Evolutionary conservation across 2,329 filamentous ascomycete species (phyloP), one percentile per base, ranked within the genome.

Genomic region (Cercospora brassicicola): DNA sequence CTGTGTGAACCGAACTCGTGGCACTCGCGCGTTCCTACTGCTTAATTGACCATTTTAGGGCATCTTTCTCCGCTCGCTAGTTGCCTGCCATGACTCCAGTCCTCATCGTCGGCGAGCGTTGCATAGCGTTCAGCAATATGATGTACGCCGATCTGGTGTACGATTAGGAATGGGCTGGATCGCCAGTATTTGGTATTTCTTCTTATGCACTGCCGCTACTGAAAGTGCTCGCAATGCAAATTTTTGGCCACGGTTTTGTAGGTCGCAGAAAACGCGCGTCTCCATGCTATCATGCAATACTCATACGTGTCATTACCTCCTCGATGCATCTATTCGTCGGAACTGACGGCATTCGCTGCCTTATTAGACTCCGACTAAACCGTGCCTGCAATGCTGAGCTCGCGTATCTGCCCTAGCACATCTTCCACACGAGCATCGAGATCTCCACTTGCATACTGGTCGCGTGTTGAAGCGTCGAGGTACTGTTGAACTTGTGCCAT

Each of bases 401-500:
- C 95, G 73, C 95, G 86, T 80, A 99, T 99, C 84, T 99, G 94
- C 78, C 97, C 94, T 81, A 99, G 79, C 51, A 98, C 95, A 81
- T 98, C 91, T 82, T 99, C 95, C 31, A 99, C 95, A 72, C 93
- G 85, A 69, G 89, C 91, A 79, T 99, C 95, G 74, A 99, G 83
- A 73, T 97, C 92, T 28, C 95, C 95, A 75, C 93, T 89, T 1
- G 95, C 95, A 80, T 99, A 99, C 81, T 97, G 91, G 73, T 99
- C 95, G 80, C 95, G 87, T 62, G 94, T 98, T 77, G 97, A 93
- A 31, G 94, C 91, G 78, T 98, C 95, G 33, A 99, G 86, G 66
- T 78, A 98, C 82, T 99, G 95, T 83, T 99, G 95, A 66, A 99
- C 96, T 83, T 99, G 96, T 28, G 96, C 95, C 95, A 99, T 99